Evolutionary conservation across 345 rosid species (phyloP).

Genomic region (Eucalyptus cloeziana): DNA sequence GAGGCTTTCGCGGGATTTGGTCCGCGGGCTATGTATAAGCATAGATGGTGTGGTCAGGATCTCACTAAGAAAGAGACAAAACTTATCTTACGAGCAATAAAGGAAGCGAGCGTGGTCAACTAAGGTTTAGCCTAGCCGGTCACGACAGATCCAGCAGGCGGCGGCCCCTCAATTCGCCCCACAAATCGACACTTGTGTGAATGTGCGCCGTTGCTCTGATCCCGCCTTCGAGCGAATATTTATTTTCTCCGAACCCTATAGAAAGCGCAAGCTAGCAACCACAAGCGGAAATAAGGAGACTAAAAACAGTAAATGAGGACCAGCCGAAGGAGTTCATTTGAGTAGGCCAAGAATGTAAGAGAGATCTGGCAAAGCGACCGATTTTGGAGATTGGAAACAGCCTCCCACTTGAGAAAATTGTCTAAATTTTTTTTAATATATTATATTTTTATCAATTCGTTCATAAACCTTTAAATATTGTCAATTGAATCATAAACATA

Average conservation of each 20-base stretch:
- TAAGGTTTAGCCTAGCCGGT: no score
- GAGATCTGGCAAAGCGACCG: background rate
- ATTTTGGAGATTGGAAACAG: background rate
- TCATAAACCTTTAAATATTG: background rate
- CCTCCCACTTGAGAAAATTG: background rate
- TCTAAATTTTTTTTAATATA: background rate
- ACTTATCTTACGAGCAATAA: no score
- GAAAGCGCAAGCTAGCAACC: background rate
- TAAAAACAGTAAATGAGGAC: background rate
- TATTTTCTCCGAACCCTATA: background rate
- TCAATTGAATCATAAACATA: rapidly evolving
- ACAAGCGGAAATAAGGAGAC: background rate
- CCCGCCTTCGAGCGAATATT: background rate
- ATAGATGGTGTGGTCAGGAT: background rate
- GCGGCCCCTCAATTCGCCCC: background rate
- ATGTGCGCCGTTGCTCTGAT: background rate
- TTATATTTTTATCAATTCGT: no score
- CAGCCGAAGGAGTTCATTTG: background rate
- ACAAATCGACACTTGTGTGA: background rate
- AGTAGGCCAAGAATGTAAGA: background rate
- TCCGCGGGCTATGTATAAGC: background rate
- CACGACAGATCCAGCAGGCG: no score
- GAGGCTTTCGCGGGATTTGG: background rate
- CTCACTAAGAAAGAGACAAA: background rate
- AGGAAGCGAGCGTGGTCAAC: no score